phyloP scores from a whole-genome alignment of 73 alveolate genomes.

The Uronychia setigera region DNA sequence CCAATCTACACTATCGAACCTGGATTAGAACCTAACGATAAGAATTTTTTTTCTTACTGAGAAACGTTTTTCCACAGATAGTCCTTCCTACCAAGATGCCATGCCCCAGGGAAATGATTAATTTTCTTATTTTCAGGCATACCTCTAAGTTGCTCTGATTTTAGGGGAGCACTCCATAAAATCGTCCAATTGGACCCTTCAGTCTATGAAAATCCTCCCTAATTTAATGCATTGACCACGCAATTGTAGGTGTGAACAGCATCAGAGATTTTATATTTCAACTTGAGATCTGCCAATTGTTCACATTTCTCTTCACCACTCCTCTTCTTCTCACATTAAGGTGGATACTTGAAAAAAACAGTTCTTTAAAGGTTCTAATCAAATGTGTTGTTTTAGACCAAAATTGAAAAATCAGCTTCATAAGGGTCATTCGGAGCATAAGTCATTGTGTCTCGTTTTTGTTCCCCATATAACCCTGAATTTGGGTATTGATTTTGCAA shows the following conservation, averaged over 20 bases:
- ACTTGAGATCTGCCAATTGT: background rate
- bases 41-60: constrained; percentile 58
- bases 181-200: constrained; percentile 51
- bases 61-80: constrained; percentile 74
- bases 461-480: background rate
- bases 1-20: constrained; percentile 49
- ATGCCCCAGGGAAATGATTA: constrained; percentile 90
- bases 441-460: background rate
- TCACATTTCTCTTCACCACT: background rate
- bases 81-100: constrained; percentile 90
- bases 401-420: background rate
- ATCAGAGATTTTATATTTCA: constrained; percentile 28
- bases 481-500: background rate
- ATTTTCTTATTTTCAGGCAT: constrained; percentile 72
- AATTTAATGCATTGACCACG: constrained; percentile 35
- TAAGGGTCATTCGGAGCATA: background rate
- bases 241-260: constrained; percentile 47
- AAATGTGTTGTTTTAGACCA: background rate
- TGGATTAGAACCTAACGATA: constrained; percentile 26
- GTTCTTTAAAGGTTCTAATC: background rate
- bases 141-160: constrained; percentile 49
- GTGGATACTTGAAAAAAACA: constrained; percentile 14
- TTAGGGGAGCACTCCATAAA: constrained; percentile 45
- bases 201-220: constrained; percentile 47
- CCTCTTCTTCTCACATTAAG: constrained; percentile 10